Evolutionary conservation across 2,329 filamentous ascomycete genomes (phyloP).

Genomic region (Hymenoscyphus linearis): DNA sequence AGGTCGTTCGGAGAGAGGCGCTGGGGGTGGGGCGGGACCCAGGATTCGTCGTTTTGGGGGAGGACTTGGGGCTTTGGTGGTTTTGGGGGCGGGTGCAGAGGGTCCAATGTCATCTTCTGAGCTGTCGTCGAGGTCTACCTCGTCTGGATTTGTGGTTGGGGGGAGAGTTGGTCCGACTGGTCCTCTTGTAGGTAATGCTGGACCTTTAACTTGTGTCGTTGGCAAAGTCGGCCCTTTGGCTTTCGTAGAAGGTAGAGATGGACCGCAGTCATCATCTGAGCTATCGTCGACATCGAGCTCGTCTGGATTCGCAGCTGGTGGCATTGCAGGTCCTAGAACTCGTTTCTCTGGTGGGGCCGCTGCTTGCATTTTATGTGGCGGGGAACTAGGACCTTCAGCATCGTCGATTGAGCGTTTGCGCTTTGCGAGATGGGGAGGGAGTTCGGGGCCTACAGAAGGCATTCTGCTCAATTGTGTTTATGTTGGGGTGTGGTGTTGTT

Average conservation of each 20-base stretch:
- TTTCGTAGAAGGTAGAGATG: constrained; percentile 14
- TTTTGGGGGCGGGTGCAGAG: constrained; percentile 23
- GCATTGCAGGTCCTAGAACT: constrained; percentile 24
- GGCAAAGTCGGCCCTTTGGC: constrained; percentile 13
- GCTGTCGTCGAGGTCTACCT: constrained; percentile 41
- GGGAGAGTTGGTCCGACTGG: constrained; percentile 24
- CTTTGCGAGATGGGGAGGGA: constrained; percentile 63
- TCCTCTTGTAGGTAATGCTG: background rate
- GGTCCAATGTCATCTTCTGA: constrained; percentile 30
- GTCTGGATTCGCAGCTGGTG: constrained; percentile 36
- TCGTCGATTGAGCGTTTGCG: constrained; percentile 50
- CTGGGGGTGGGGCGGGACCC: constrained; percentile 41
- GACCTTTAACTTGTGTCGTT: constrained; percentile 6
- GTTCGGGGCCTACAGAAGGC: constrained; percentile 53
- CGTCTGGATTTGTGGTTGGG: constrained; percentile 37
- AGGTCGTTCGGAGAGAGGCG: constrained; percentile 36
- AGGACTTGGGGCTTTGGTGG: constrained; percentile 10
- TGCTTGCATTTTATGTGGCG: constrained; percentile 40
- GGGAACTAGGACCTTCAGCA: constrained; percentile 34
- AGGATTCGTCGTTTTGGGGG: constrained; percentile 26
- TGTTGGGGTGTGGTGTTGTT: background rate
- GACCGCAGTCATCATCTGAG: constrained; percentile 34
- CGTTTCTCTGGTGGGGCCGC: constrained; percentile 15
- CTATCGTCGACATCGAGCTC: constrained; percentile 43
- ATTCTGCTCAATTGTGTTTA: constrained; percentile 11